A percentile compares a stretch with the other conserved stretches of the same genome.
Conservation (phyloP, 768 basidiomycete genomes). For the Mycena alexandri region DNA sequence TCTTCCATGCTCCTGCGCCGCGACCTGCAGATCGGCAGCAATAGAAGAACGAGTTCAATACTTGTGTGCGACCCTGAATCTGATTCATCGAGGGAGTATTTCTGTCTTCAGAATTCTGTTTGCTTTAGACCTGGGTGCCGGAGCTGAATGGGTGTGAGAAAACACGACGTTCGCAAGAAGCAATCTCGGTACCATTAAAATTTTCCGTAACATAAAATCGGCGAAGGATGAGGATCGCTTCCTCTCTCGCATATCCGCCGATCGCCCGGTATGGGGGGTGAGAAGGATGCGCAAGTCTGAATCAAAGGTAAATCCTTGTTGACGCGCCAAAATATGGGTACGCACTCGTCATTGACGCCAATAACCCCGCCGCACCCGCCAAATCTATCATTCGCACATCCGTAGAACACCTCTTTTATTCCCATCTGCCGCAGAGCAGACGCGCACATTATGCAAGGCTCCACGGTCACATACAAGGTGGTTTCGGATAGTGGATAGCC, state of each 20-base stretch:
- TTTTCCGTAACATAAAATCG: conserved; percentile 96
- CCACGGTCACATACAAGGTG: conserved; percentile 96
- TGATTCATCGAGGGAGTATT: conserved; percentile 53
- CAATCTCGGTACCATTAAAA: conserved; percentile 72
- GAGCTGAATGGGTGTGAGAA: conserved; percentile 67
- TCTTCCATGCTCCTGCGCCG: not conserved
- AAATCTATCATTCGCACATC: conserved; percentile 95
- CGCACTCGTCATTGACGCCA: conserved; percentile 83
- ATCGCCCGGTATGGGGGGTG: conserved; percentile 82
- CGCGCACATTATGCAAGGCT: conserved; percentile 99
- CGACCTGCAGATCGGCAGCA: not conserved
- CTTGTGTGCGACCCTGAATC: not conserved
- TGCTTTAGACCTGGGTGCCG: conserved; percentile 88
- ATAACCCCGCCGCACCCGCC: conserved; percentile 97
- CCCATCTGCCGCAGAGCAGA: conserved; percentile 95
- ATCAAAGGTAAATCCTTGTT: conserved; percentile 12
- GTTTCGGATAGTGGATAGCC: conserved; percentile 77
- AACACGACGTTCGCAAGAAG: conserved; percentile 1
- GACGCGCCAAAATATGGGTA: conserved; percentile 30
- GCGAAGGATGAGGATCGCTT: conserved; percentile 88
- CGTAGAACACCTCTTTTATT: conserved; percentile 91
- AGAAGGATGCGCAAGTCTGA: conserved; percentile 76
- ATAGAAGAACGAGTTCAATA: conserved; percentile 3
- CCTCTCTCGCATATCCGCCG: conserved; percentile 84
- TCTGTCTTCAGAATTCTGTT: conserved; percentile 89